A percentile compares a stretch with the other conserved stretches of the same genome.
phyloP scores from a whole-genome alignment of 495 filamentous ascomycete genomes.

The Diplogelasinospora grovesii region DNA sequence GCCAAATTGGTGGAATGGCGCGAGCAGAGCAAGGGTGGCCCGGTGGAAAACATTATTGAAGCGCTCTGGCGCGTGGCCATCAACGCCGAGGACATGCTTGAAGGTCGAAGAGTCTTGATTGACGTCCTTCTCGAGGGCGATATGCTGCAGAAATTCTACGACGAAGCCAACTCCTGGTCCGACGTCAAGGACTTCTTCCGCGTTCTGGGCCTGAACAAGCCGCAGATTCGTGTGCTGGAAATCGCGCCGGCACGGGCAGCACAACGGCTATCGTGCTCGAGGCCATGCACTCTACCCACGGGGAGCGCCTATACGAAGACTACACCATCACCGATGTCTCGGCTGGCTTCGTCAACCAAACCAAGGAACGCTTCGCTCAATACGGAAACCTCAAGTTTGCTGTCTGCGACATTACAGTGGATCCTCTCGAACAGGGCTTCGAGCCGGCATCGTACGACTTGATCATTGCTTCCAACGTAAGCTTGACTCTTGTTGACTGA shows the following conservation, averaged over 20 bases:
- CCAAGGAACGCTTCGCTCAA: conserved; percentile 35
- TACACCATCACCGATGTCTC: conserved; percentile 53
- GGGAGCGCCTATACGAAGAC: conserved; percentile 16
- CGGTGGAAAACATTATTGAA: too few relatives aligned
- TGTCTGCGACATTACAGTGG: conserved; percentile 41
- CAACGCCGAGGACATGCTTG: conserved; percentile 22
- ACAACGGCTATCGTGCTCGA: conserved; percentile 37
- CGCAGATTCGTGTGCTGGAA: conserved; percentile 38
- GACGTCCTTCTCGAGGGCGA: conserved; percentile 28
- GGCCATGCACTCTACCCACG: conserved; percentile 21
- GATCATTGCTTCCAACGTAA: conserved; percentile 46
- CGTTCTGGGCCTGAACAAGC: conserved; percentile 19
- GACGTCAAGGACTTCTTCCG: conserved; percentile 19
- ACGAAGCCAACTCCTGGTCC: conserved; percentile 18
- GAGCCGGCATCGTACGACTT: conserved; percentile 43
- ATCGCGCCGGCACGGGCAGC: conserved; percentile 48
- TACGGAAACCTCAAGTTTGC: conserved; percentile 36
- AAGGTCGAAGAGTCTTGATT: conserved; percentile 21
- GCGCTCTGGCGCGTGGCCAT: conserved; percentile 24
- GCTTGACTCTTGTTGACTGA: too few relatives aligned
- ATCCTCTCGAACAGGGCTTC: conserved; percentile 45
- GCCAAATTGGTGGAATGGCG: conserved; percentile 11
- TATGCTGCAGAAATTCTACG: conserved; percentile 27
- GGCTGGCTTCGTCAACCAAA: conserved; percentile 43
- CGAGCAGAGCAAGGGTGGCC: conserved; percentile 4